Conservation (phyloP, 257 asterid genomes). For the Voacanga thouarsii region DNA sequence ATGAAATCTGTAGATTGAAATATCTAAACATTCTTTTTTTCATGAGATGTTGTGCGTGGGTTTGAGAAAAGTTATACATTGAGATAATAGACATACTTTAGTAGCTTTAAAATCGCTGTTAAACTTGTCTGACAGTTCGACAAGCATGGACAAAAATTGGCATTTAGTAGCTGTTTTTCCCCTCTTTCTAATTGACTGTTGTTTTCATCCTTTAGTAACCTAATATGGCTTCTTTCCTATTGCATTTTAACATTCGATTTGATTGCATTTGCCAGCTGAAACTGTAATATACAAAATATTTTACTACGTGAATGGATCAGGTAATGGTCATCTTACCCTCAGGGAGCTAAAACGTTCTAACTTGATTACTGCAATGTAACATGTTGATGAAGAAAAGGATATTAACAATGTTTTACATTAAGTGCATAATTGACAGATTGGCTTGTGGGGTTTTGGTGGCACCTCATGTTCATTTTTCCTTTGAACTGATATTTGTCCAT, state of each 20-base stretch:
- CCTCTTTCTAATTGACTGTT: too few relatives aligned
- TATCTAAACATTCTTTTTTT: too few relatives aligned
- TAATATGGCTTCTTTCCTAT: constrained; percentile 4
- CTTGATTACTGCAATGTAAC: constrained; percentile 81
- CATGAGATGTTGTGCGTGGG: too few relatives aligned
- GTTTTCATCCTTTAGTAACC: not conserved
- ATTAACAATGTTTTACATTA: too few relatives aligned
- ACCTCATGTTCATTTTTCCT: too few relatives aligned
- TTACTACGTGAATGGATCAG: constrained; percentile 92
- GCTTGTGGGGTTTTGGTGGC: too few relatives aligned
- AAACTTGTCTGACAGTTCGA: not conserved
- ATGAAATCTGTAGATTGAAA: too few relatives aligned
- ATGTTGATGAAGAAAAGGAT: too few relatives aligned
- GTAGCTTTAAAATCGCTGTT: not conserved
- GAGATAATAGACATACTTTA: not conserved
- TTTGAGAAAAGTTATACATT: too few relatives aligned
- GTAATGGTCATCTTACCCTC: constrained; percentile 89
- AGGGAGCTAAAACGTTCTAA: constrained; percentile 91
- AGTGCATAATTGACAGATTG: too few relatives aligned
- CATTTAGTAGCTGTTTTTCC: not conserved
- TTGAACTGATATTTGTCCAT: too few relatives aligned
- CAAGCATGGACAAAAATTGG: not conserved
- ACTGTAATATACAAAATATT: constrained; percentile 96
- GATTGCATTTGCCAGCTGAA: constrained; percentile 82
- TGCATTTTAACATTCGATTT: constrained; percentile 38